Evolutionary conservation across 169 alveolate genomes (phyloP).

Genomic region (Babesia divergens): DNA sequence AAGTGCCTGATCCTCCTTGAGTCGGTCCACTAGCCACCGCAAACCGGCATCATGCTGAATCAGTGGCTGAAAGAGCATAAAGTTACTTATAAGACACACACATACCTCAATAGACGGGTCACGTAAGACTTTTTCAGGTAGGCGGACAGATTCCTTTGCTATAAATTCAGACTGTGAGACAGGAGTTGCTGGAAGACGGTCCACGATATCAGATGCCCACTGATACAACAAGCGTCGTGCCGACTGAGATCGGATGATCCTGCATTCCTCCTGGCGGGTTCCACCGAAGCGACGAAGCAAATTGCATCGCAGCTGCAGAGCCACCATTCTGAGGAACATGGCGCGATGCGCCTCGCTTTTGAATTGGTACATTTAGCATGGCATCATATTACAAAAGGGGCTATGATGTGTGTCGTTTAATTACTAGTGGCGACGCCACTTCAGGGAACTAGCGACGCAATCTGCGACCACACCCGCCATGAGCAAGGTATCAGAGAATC

Average conservation of each 20-base stretch:
- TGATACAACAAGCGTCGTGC: conserved; percentile 35
- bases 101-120: conserved; percentile 38
- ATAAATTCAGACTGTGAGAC: conserved; percentile 34
- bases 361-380: conserved; percentile 18
- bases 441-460: too few species aligned
- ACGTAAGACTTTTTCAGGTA: conserved; percentile 21
- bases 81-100: too few species aligned
- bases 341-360: conserved; percentile 53
- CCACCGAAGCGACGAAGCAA: conserved; percentile 58
- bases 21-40: conserved; percentile 52
- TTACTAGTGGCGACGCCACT: too few species aligned
- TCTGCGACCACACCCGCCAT: too few species aligned
- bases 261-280: conserved; percentile 57
- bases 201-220: conserved; percentile 55
- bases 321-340: conserved; percentile 49
- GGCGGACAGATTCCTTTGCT: conserved; percentile 9
- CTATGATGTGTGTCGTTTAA: too few species aligned
- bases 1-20: conserved; percentile 14
- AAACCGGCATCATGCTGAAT: conserved; percentile 6
- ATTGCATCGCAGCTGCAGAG: conserved; percentile 44
- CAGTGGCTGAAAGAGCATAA: conserved; percentile 13
- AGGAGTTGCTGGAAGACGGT: conserved; percentile 23
- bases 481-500: too few species aligned
- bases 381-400: background rate
- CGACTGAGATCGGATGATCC: conserved; percentile 30